phyloP scores from a whole-genome alignment of 257 asterid genomes.

The Penstemon davidsonii region DNA sequence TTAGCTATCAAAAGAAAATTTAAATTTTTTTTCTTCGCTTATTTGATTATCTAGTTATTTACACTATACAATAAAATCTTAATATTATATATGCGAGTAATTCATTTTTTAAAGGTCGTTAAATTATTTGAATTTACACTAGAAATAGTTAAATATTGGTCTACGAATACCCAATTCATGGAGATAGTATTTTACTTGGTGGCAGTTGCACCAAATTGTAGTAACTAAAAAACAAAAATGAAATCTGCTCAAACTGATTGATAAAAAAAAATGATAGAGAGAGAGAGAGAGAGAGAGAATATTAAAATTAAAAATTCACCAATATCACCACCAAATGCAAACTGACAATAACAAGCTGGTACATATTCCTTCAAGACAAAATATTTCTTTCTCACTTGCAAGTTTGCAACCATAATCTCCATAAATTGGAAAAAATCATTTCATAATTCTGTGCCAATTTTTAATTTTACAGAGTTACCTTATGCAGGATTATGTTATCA shows the following conservation, averaged over 20 bases:
- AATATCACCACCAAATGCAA: neutral
- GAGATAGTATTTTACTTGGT: no score
- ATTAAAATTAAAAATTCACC: neutral
- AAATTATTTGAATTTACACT: neutral
- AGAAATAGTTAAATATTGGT: no score
- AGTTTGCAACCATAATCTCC: neutral
- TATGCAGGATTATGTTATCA: neutral
- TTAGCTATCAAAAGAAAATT: no score
- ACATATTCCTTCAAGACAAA: neutral
- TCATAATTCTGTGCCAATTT: neutral
- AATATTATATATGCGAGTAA: neutral
- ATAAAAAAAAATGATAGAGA: no score
- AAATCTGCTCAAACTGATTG: no score
- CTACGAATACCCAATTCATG: no score
- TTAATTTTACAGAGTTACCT: neutral
- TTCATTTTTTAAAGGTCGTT: neutral
- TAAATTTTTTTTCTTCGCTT: neutral
- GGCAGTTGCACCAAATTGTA: no score
- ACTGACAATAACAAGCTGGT: neutral
- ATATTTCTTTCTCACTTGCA: neutral
- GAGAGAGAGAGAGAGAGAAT: neutral
- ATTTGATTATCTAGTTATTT: neutral
- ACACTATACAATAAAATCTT: neutral
- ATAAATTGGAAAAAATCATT: neutral
- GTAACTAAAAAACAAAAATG: no score